Evolutionary conservation across 345 rosid species (phyloP).

Genomic region (Hevea brasiliensis): DNA sequence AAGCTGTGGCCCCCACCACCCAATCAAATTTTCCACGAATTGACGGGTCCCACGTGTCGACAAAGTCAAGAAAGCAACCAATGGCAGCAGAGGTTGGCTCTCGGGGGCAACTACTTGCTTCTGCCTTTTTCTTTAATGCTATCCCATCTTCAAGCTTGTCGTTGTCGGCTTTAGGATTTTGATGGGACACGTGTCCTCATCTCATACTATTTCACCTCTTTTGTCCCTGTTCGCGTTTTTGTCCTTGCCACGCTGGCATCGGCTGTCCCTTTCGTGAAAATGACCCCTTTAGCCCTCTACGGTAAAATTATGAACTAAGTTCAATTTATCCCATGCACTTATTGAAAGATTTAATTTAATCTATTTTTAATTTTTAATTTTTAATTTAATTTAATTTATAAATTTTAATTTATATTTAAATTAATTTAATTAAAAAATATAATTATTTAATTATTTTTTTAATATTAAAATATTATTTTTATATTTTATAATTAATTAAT

Average conservation of each 20-base stretch:
- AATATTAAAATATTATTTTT: too few species aligned
- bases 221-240: not conserved
- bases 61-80: slow-evolving; percentile 52
- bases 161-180: slow-evolving; percentile 28
- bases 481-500: too few species aligned
- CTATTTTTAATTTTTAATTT: too few species aligned
- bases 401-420: too few species aligned
- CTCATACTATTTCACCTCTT: slow-evolving; percentile 15
- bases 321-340: too few species aligned
- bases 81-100: slow-evolving; percentile 42
- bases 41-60: slow-evolving; percentile 43
- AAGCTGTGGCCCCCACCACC: slow-evolving; percentile 34
- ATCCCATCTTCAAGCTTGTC: slow-evolving; percentile 42
- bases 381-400: too few species aligned
- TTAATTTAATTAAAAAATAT: too few species aligned
- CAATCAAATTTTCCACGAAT: slow-evolving; percentile 37
- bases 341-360: too few species aligned
- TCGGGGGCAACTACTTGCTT: slow-evolving; percentile 33
- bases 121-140: slow-evolving; percentile 37
- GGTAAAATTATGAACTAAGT: too few species aligned
- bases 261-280: not conserved
- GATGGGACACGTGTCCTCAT: slow-evolving; percentile 33
- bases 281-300: slow-evolving; percentile 19
- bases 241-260: slow-evolving; percentile 24
- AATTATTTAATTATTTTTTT: too few species aligned